Conservation (phyloP, 495 filamentous ascomycete genomes). For the Penicillium soppii region DNA sequence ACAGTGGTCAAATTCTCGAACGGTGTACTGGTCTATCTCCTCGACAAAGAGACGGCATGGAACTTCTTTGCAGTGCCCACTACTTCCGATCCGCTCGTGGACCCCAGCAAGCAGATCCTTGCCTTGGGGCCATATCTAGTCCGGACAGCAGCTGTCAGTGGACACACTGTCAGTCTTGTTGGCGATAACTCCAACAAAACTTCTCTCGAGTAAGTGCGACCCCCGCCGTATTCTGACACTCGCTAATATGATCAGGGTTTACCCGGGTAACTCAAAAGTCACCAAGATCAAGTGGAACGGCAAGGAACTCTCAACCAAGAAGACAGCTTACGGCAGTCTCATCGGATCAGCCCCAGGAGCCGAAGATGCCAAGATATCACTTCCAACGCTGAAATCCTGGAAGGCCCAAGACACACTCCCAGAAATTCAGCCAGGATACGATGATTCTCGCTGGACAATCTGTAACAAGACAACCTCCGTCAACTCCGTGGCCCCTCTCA, state of each 20-base stretch:
- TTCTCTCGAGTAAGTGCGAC: slow-evolving; percentile 47
- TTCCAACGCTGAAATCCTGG: slow-evolving; percentile 61
- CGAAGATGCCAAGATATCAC: slow-evolving; percentile 36
- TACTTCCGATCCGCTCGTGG: slow-evolving; percentile 29
- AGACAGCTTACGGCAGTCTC: slow-evolving; percentile 47
- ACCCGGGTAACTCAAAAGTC: slow-evolving; percentile 45
- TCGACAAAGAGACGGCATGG: slow-evolving; percentile 47
- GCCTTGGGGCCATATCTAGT: slow-evolving; percentile 63
- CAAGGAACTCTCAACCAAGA: slow-evolving; percentile 28
- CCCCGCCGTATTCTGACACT: not conserved
- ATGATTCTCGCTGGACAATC: slow-evolving; percentile 61
- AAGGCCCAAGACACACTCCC: slow-evolving; percentile 65
- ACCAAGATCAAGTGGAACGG: slow-evolving; percentile 57
- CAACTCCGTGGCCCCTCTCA: slow-evolving; percentile 57
- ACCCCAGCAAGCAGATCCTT: slow-evolving; percentile 60
- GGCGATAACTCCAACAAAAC: slow-evolving; percentile 67
- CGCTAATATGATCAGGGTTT: slow-evolving; percentile 33
- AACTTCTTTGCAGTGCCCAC: slow-evolving; percentile 51
- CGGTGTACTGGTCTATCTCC: slow-evolving; percentile 52
- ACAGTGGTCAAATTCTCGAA: slow-evolving; percentile 52
- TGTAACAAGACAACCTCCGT: slow-evolving; percentile 56
- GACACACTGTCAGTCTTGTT: slow-evolving; percentile 51
- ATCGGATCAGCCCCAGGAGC: slow-evolving; percentile 47
- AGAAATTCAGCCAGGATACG: slow-evolving; percentile 58
- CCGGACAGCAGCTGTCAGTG: slow-evolving; percentile 51